Evolutionary conservation across 345 rosid genomes (phyloP).

Genomic region (Carallia pectinifolia): DNA sequence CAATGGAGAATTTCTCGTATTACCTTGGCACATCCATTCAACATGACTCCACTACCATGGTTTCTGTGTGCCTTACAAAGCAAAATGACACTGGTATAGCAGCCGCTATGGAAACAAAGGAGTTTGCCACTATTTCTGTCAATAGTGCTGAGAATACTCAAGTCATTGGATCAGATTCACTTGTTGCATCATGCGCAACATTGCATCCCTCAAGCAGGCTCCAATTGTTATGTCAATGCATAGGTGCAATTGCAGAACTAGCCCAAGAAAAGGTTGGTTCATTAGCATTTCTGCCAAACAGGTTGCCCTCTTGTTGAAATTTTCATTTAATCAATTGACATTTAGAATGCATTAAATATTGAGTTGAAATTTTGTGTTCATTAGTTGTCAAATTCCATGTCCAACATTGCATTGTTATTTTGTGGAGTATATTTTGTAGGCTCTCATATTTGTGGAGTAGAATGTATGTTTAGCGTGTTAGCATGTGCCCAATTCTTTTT

Average conservation of each 20-base stretch:
- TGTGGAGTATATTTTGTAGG: neutral
- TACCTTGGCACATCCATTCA: constrained; percentile 54
- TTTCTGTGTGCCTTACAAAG: constrained; percentile 35
- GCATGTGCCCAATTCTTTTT: neutral
- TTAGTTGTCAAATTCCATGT: neutral
- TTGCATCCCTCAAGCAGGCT: constrained; percentile 62
- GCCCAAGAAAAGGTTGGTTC: constrained; percentile 61
- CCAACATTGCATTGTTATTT: neutral
- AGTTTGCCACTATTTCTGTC: constrained; percentile 20
- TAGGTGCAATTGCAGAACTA: constrained; percentile 48
- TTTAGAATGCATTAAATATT: neutral
- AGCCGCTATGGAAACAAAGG: constrained; percentile 33
- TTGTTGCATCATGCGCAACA: constrained; percentile 31
- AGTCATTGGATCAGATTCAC: constrained; percentile 31
- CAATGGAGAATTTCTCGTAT: constrained; percentile 55
- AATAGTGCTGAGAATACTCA: constrained; percentile 23
- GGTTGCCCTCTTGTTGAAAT: neutral
- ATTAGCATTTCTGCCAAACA: neutral
- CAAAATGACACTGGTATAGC: constrained; percentile 33
- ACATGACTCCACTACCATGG: constrained; percentile 37
- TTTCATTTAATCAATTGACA: constrained; percentile 5
- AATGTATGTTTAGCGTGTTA: neutral
- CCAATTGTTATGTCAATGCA: constrained; percentile 51
- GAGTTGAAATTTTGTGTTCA: constrained; percentile 3
- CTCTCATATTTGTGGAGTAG: neutral